Conservation (phyloP, 176 grass and related monocot genomes). For the Elaeis guineensis region DNA sequence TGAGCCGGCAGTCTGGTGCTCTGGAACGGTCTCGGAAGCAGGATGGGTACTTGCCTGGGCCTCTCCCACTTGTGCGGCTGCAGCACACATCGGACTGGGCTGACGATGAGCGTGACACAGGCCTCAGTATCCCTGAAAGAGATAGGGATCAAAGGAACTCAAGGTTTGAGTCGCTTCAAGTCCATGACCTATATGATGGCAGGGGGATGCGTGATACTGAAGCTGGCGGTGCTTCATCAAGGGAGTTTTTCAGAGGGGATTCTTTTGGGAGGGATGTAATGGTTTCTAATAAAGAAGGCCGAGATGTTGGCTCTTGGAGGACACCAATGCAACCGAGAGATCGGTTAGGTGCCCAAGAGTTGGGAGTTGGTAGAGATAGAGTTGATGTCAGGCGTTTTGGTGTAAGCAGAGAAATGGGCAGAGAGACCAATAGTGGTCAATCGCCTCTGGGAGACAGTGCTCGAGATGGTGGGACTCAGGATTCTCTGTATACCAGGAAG, state of each 20-base stretch:
- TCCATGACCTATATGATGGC: conserved; percentile 28
- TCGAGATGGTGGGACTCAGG: conserved; percentile 35
- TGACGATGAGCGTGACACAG: conserved; percentile 92
- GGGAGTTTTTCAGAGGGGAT: conserved; percentile 48
- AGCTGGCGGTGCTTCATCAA: conserved; percentile 18
- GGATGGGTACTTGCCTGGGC: conserved; percentile 29
- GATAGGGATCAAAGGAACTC: conserved; percentile 46
- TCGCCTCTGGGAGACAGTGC: conserved; percentile 25
- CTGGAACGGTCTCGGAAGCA: conserved; percentile 34
- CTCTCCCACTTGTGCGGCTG: conserved; percentile 46
- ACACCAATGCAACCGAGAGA: conserved; percentile 34
- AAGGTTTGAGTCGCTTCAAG: conserved; percentile 33
- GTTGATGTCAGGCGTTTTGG: conserved; percentile 41
- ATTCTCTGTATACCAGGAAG: conserved; percentile 37
- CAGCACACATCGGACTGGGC: conserved; percentile 87
- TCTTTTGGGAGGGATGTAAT: conserved; percentile 37
- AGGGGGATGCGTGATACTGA: conserved; percentile 6
- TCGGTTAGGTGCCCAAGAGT: conserved; percentile 1
- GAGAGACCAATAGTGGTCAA: conserved; percentile 15
- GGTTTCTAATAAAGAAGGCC: conserved; percentile 28
- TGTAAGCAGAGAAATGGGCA: conserved; percentile 43
- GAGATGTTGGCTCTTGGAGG: conserved; percentile 44
- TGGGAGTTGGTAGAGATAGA: conserved; percentile 25
- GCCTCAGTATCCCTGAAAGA: conserved; percentile 63
- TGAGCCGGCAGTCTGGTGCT: conserved; percentile 17